A percentile compares a stretch with the other conserved stretches of the same genome.
These are phyloP conservation scores for Alloteropsis semialata DNA, from an alignment of 176 grass and related monocot species.

Conservation along the genomic window DNA sequence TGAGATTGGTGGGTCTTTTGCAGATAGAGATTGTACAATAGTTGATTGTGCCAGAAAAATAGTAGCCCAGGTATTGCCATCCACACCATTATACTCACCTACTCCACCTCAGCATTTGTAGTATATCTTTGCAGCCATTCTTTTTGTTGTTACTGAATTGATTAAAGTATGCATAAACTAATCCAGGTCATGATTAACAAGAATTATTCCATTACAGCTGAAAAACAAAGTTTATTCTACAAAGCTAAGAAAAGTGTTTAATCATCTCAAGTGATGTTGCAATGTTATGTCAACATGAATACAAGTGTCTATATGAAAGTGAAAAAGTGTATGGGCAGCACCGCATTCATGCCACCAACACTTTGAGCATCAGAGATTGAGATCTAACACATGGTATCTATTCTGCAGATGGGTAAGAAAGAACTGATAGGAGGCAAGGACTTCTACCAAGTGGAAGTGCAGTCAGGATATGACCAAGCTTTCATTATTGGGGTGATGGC, in stretches of 20 bases:
- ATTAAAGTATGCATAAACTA: not conserved
- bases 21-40: slow-evolving; percentile 63
- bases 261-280: not conserved
- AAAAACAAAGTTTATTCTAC: slow-evolving; percentile 1
- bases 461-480: slow-evolving; percentile 76
- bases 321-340: not conserved
- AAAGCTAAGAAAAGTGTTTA: slow-evolving; percentile 1
- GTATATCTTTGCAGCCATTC: not conserved
- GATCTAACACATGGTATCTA: slow-evolving; percentile 26
- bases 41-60: slow-evolving; percentile 53
- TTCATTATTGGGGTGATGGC: slow-evolving; percentile 83
- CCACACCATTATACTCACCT: slow-evolving; percentile 13
- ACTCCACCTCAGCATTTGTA: not conserved
- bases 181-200: slow-evolving; percentile 17
- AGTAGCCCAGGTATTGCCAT: slow-evolving; percentile 58
- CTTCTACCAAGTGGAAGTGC: slow-evolving; percentile 72
- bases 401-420: slow-evolving; percentile 58
- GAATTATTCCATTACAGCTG: slow-evolving; percentile 9
- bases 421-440: slow-evolving; percentile 61
- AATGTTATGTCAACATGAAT: not conserved
- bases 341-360: slow-evolving; percentile 15
- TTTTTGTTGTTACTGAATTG: slow-evolving; percentile 19
- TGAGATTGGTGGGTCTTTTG: slow-evolving; percentile 71
- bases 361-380: slow-evolving; percentile 5
- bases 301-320: not conserved